Evolutionary conservation across 1,284 basidiomycete genomes (phyloP), one percentile per base, ranked within the genome.

Genomic region (Phlebopus sp.): DNA sequence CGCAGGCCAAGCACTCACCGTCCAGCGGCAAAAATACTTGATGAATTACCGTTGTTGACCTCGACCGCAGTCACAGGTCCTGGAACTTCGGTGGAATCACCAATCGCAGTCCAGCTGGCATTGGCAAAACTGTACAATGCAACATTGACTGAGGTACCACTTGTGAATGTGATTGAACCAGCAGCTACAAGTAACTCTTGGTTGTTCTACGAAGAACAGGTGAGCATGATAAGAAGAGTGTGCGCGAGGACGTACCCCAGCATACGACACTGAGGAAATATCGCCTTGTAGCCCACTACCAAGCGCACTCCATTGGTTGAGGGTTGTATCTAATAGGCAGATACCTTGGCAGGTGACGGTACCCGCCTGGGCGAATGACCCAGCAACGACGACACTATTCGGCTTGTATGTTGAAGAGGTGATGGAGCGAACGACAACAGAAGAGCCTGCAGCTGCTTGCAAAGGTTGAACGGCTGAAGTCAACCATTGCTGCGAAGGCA

Each of bases 1-100:
- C 25, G 50, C 14, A 37, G 29, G 42, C 50, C 18, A 32, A 3
- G 10, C 4, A 68, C 81, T 60, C 53, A 89, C 83, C 80, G 79
- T 50, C 96, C 96, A 37, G 93, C 90, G 37, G 90, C 91, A 61
- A 95, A 98, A 55, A 98, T 81, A 59, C 89, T 95, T 56, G 82
- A 87, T 1, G 71, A 68, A 62, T 97, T 92, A 27, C 81, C 78
- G 56, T 87, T 76, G 67, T 98, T 90, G 44, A 95, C 85, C 47
- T 86, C 87, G 44, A 97, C 67, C 11, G 96, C 92, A 7, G 92
- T 89, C 0, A 94, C 90, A 1, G 93, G 92, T 2, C 96, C 96
- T 37, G 93, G 91, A 13, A 97, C 74, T 42, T 81, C 75, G 11
- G 69, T 69, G 10, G 77, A 69, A 36, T 71, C 66, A 9, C 92